Evolutionary conservation across 352 stramenopile genomes (phyloP).

Genomic region (Phytophthora lateralis): DNA sequence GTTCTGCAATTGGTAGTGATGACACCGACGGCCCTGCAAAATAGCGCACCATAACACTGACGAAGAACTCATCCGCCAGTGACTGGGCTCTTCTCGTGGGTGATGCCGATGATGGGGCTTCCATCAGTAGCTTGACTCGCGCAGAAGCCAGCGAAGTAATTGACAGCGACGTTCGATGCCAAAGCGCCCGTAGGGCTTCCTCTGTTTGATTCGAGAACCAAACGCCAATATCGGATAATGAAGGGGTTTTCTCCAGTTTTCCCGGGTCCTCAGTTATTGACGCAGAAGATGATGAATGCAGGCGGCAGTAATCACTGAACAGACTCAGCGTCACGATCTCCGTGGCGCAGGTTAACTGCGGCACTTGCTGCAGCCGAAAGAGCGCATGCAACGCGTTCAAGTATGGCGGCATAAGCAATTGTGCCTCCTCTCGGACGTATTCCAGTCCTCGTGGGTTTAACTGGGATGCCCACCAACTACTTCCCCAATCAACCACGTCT

Average conservation of each 20-base stretch:
- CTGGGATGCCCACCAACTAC: slow-evolving; percentile 44
- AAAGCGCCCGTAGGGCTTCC: slow-evolving; percentile 44
- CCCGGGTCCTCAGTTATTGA: not conserved
- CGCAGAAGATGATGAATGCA: slow-evolving; percentile 2
- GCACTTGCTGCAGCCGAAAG: slow-evolving; percentile 54
- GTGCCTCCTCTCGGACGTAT: slow-evolving; percentile 38
- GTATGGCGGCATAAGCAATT: slow-evolving; percentile 45
- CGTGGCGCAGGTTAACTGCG: slow-evolving; percentile 34
- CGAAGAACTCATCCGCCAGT: slow-evolving; percentile 27
- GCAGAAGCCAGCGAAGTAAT: slow-evolving; percentile 47
- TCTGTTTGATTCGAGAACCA: slow-evolving; percentile 57
- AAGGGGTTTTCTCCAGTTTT: slow-evolving; percentile 14
- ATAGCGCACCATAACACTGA: slow-evolving; percentile 37
- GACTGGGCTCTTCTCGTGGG: slow-evolving; percentile 2
- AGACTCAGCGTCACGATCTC: slow-evolving; percentile 57
- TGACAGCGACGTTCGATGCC: slow-evolving; percentile 34
- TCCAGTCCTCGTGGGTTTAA: slow-evolving; percentile 30
- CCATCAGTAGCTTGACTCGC: slow-evolving; percentile 37
- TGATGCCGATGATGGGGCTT: slow-evolving; percentile 4
- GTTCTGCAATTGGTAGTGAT: slow-evolving; percentile 11
- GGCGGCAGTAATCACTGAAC: slow-evolving; percentile 36
- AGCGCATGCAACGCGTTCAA: slow-evolving; percentile 63
- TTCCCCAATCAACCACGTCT: slow-evolving; percentile 34
- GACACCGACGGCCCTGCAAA: slow-evolving; percentile 34
- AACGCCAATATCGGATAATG: slow-evolving; percentile 35